Base-by-base conservation (phyloP, 2,329 filamentous ascomycete genomes). In the Trichophyton verrucosum region DNA sequence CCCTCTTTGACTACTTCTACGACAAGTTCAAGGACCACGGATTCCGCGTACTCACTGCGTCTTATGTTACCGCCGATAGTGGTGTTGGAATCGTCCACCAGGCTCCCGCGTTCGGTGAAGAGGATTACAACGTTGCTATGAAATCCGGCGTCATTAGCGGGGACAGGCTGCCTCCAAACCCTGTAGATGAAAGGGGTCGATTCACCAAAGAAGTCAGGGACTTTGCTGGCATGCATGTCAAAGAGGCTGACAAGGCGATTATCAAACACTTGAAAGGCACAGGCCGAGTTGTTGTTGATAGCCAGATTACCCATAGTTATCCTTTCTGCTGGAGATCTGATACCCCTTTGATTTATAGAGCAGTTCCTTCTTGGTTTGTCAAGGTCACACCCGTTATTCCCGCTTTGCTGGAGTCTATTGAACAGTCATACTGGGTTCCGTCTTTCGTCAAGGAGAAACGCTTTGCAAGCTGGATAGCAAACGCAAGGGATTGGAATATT, bases 1-100 rank as follows among this genome's bases (percentile, higher is more conserved):
- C 92, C 5, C 81, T 91, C 0, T 97, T 96, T 74, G 82, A 88
- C 70, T 96, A 96, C 76, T 92, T 94, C 73, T 87, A 88, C 67
- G 88, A 94, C 9, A 83, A 92, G 53, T 96, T 94, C 80, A 89
- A 92, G 74, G 88, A 95, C 61, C 74, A 84, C 63, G 90, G 84
- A 3, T 96, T 95, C 80, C 83, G 81, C 67, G 87, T 96, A 3
- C 72, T 95, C 65, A 91, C 88, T 66, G 92, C 88, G 42, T 84
- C 81, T 5, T 96, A 96, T 69, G 91, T 96, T 61, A 94, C 89
- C 27, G 85, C 87, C 33, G 91, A 94, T 63, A 91, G 89, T 69
- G 92, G 92, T 84, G 89, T 90, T 38, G 92, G 92, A 70, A 87
- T 97, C 64, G 92, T 97, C 51, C 92, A 97, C 74, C 91, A 96